Evolutionary conservation across 306 rosid genomes (phyloP), one percentile per base, ranked within the genome.

Genomic region (Lathyrus tuberosus): DNA sequence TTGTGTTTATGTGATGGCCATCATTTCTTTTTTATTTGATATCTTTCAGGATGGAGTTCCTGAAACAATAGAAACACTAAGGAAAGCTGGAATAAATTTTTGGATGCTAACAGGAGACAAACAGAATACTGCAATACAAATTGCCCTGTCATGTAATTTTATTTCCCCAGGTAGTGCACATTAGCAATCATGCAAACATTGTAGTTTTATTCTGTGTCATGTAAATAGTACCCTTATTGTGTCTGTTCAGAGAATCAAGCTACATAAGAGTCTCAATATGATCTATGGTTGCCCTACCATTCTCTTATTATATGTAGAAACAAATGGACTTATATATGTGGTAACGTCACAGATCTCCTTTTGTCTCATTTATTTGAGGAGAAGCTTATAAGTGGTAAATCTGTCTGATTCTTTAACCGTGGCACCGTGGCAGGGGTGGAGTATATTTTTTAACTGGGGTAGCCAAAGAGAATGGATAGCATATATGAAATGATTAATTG

Each of bases 91-190:
- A 81, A 94, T 94, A 82, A 88, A 91, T 75, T 94, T 94, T 84
- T 94, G 97, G 99, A 91, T 94, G 99, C 88, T 94, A 62, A 94
- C 99, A 2, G 97, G 99, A 65, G 99, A 94, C 88, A 91, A 94
- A 83, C 97, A 94, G 81, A 84, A 84, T 67, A 94, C 99, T 62
- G 97, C 99, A 54, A 84, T 94, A 71, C 99, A 94, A 76, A 94
- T 94, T 73, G 97, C 99, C 75, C 89, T 91, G 76, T 87, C 90
- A 41, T 91, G 99, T 90, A 94, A 94, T 84, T 91, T 94, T 62
- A 86, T 94, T 84, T 91, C 95, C 42, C 97, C 96, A 82, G 99
- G 99, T 94, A 76, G 74, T 79, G 80, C 43, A 67, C 31, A 67
- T 69, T 70, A 67, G 11, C 58, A 43, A 58, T 78, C 61, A 41